Evolutionary conservation across 2,329 filamentous ascomycete species (phyloP).

Genomic region (Didymella arachidicola): DNA sequence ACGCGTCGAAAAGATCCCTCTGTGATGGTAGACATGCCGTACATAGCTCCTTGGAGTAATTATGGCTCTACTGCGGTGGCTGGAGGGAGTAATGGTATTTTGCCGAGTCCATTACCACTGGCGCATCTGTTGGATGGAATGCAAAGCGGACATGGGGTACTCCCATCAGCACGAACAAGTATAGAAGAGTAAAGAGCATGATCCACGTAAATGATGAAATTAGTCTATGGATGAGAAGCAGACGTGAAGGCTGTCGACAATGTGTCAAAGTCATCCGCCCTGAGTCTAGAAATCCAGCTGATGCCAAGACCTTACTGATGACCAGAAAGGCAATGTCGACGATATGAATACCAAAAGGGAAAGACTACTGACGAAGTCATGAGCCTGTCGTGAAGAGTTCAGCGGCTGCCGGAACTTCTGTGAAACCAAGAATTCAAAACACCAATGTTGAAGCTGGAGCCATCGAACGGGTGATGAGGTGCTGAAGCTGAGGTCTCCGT

Average conservation of each 20-base stretch:
- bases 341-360: not conserved
- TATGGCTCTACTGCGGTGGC: not conserved
- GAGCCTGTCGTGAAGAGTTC: not conserved
- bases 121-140: not conserved
- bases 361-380: not conserved
- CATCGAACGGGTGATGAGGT: not conserved
- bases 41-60: not conserved
- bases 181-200: not conserved
- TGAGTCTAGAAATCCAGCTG: not conserved
- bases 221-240: not conserved
- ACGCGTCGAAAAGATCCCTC: not conserved
- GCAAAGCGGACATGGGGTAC: not conserved
- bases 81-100: not conserved
- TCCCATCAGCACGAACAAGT: not conserved
- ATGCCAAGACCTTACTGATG: not conserved
- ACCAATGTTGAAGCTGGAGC: not conserved
- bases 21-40: not conserved
- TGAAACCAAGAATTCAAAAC: not conserved
- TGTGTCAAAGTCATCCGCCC: not conserved
- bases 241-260: not conserved
- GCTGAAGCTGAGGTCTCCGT: too few species aligned
- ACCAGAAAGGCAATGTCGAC: not conserved
- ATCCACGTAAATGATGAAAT: not conserved
- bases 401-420: not conserved
- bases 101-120: not conserved